These are phyloP conservation scores for Hygrophorus pudorinus DNA, from an alignment of 768 basidiomycete genomes.

Conservation along the genomic window DNA sequence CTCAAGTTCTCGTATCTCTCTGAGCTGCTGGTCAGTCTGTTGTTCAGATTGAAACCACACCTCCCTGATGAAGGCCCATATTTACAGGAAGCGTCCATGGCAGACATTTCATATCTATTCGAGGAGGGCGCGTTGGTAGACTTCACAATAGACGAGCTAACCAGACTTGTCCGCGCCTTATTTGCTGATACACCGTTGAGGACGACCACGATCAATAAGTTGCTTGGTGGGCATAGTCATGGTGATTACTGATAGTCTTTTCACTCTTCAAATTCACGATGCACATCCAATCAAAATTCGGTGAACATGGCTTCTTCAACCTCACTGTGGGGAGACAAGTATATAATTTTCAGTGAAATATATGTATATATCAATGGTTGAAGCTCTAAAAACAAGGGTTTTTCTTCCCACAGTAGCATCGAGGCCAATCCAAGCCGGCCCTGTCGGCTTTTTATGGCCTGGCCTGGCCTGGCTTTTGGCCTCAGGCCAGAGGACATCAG, in stretches of 20 bases:
- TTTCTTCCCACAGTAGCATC: no score
- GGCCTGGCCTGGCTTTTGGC: no score
- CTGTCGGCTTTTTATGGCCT: no score
- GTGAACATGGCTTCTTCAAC: no score
- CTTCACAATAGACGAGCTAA: slow-evolving; percentile 77
- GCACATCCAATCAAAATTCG: no score
- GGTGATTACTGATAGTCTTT: background rate
- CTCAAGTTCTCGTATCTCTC: slow-evolving; percentile 91
- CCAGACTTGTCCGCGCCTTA: slow-evolving; percentile 70
- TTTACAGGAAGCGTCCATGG: slow-evolving; percentile 79
- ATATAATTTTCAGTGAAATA: no score
- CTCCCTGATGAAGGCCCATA: background rate
- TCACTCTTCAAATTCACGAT: no score
- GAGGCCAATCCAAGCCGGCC: no score
- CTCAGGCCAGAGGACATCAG: no score
- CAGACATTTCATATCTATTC: slow-evolving; percentile 86
- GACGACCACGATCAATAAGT: slow-evolving; percentile 70
- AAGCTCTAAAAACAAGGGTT: no score
- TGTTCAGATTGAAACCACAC: background rate
- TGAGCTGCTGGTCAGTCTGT: slow-evolving; percentile 67
- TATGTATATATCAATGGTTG: no score
- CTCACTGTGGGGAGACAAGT: no score
- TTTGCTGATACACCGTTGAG: slow-evolving; percentile 83
- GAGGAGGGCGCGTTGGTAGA: slow-evolving; percentile 87
- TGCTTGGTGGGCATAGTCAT: slow-evolving; percentile 50